Conservation (phyloP, 2,329 filamentous ascomycete species). For the Penicillium sclerotigenum region DNA sequence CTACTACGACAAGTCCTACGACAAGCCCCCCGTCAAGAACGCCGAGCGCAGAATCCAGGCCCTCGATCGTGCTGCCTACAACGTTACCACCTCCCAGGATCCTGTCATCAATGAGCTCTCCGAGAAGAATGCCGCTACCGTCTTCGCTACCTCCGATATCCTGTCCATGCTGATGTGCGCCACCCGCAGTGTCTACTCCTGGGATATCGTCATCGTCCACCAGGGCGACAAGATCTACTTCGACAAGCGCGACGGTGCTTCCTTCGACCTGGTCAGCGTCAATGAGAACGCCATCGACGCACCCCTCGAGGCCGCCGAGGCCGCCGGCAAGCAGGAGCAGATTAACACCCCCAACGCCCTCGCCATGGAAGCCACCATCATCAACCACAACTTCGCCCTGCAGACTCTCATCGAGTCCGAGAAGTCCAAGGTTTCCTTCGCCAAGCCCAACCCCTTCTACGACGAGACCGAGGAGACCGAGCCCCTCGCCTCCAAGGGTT, state of each 20-base stretch:
- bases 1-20: constrained; percentile 94
- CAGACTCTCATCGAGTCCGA: constrained; percentile 87
- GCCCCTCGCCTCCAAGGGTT: constrained; percentile 90
- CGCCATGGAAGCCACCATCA: constrained; percentile 96
- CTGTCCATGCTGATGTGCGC: constrained; percentile 99
- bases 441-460: constrained; percentile 95
- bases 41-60: constrained; percentile 82
- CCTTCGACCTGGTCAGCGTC: constrained; percentile 94
- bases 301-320: constrained; percentile 81
- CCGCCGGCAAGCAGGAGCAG: constrained; percentile 70
- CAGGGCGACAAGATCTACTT: constrained; percentile 97
- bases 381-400: constrained; percentile 99
- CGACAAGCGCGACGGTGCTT: constrained; percentile 95
- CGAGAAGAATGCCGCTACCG: constrained; percentile 91
- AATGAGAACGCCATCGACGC: constrained; percentile 98
- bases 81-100: constrained; percentile 93
- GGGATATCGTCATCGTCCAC: constrained; percentile 92
- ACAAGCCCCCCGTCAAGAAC: constrained; percentile 88
- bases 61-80: constrained; percentile 93
- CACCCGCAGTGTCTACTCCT: constrained; percentile 92
- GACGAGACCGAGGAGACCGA: constrained; percentile 89
- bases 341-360: constrained; percentile 93
- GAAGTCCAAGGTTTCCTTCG: constrained; percentile 74
- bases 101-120: constrained; percentile 95
- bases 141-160: constrained; percentile 96